Percentiles rank a stretch among this genome's conserved stretches.
These are phyloP conservation scores for Purpureocillium lavendulum DNA, from an alignment of 2,329 filamentous ascomycete species.

Conservation along the genomic window DNA sequence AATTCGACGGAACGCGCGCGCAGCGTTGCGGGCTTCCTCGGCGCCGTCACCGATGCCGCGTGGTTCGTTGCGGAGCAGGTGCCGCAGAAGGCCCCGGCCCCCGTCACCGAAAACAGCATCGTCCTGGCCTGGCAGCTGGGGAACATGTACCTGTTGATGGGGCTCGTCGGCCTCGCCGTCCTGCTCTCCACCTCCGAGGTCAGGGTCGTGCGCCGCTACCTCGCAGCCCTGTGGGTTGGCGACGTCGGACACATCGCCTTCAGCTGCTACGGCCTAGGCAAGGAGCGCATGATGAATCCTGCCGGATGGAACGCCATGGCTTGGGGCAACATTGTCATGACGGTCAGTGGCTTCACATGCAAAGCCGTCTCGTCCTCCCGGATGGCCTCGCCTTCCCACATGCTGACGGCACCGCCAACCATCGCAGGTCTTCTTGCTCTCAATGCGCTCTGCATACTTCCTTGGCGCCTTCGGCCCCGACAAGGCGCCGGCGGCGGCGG, in stretches of 20 bases:
- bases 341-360: slow-evolving; percentile 32
- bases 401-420: neutral
- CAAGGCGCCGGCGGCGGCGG: slow-evolving; percentile 5
- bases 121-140: slow-evolving; percentile 60
- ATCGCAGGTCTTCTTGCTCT: slow-evolving; percentile 41
- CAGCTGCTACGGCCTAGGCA: slow-evolving; percentile 50
- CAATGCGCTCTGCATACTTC: slow-evolving; percentile 49
- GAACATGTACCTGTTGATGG: slow-evolving; percentile 60
- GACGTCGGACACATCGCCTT: slow-evolving; percentile 61
- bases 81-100: slow-evolving; percentile 25
- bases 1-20: slow-evolving; percentile 5
- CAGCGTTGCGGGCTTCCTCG: slow-evolving; percentile 52
- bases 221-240: slow-evolving; percentile 55
- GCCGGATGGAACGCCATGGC: slow-evolving; percentile 58
- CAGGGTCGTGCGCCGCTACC: slow-evolving; percentile 58
- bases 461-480: slow-evolving; percentile 50
- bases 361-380: neutral
- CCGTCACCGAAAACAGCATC: slow-evolving; percentile 35
- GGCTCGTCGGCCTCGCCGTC: slow-evolving; percentile 54
- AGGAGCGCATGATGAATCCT: slow-evolving; percentile 42
- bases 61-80: slow-evolving; percentile 60
- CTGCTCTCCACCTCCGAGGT: slow-evolving; percentile 56
- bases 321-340: slow-evolving; percentile 66
- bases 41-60: slow-evolving; percentile 45
- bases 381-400: neutral